A percentile compares a stretch with the other conserved stretches of the same genome.
Evolutionary conservation across 1,284 basidiomycete genomes (phyloP).

Genomic region (Ustilago cynodontis): DNA sequence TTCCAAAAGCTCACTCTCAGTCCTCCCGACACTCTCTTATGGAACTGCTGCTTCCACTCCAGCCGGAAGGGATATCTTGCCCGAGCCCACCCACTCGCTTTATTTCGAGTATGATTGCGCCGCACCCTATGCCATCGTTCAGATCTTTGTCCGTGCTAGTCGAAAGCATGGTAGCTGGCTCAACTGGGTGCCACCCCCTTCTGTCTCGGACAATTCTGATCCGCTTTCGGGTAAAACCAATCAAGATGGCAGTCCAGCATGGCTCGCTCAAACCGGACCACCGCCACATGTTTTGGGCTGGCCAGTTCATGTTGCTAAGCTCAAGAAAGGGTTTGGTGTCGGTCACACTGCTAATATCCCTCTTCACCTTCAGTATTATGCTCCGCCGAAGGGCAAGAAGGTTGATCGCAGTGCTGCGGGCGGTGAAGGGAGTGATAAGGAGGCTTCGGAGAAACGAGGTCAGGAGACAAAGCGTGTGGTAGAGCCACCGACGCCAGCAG

Average conservation of each 20-base stretch:
- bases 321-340: slow-evolving; percentile 52
- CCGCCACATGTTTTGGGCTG: slow-evolving; percentile 64
- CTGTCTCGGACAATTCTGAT: slow-evolving; percentile 1
- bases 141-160: slow-evolving; percentile 63
- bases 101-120: slow-evolving; percentile 66
- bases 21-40: slow-evolving; percentile 39
- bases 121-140: slow-evolving; percentile 55
- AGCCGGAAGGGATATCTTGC: slow-evolving; percentile 14
- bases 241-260: slow-evolving; percentile 10
- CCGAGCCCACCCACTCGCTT: slow-evolving; percentile 56
- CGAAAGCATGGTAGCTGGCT: slow-evolving; percentile 66
- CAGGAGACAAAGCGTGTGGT: slow-evolving; percentile 7
- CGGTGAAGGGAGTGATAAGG: slow-evolving; percentile 18
- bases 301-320: slow-evolving; percentile 58
- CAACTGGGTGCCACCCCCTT: slow-evolving; percentile 24
- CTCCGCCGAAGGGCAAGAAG: slow-evolving; percentile 51
- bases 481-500: slow-evolving; percentile 33
- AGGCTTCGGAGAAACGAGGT: slow-evolving; percentile 12
- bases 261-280: slow-evolving; percentile 50
- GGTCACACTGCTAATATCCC: slow-evolving; percentile 44
- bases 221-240: slow-evolving; percentile 20
- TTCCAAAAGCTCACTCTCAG: slow-evolving; percentile 30
- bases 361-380: slow-evolving; percentile 52
- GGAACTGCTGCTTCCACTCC: slow-evolving; percentile 8
- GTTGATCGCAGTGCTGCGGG: not conserved